A percentile compares a stretch with the other conserved stretches of the same genome.
Evolutionary conservation across 176 grass and related monocot genomes (phyloP).

Genomic region (Poa annua): DNA sequence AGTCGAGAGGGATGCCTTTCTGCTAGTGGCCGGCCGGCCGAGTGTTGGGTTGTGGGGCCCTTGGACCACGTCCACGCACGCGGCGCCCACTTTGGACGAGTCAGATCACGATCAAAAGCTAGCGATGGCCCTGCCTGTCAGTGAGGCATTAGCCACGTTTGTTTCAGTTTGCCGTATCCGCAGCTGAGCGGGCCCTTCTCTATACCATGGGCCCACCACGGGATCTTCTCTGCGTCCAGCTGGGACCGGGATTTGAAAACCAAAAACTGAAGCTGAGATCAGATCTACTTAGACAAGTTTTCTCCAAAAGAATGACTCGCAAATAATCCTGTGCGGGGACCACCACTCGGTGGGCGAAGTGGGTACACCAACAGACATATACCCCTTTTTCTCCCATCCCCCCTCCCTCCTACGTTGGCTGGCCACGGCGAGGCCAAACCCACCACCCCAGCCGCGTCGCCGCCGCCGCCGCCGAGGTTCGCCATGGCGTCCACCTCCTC

Average conservation of each 20-base stretch:
- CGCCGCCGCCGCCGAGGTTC: background rate
- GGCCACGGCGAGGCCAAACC: background rate
- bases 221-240: background rate
- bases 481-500: constrained; percentile 28
- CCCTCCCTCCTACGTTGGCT: constrained; percentile 4
- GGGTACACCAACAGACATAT: constrained; percentile 38
- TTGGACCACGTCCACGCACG: background rate
- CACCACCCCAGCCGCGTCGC: background rate
- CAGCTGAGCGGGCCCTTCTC: background rate
- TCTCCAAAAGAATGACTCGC: too few relatives aligned
- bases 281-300: too few relatives aligned
- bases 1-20: background rate
- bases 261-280: background rate
- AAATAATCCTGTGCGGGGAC: background rate
- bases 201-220: background rate
- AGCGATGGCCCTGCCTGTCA: background rate
- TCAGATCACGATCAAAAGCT: background rate
- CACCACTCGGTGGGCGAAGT: constrained; percentile 9
- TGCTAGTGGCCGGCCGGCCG: background rate
- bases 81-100: background rate
- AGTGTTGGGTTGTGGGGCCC: background rate
- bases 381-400: background rate
- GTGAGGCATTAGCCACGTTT: background rate
- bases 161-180: background rate
- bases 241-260: too few relatives aligned